phyloP scores from a whole-genome alignment of 768 basidiomycete genomes.

The Tulasnella sp. region DNA sequence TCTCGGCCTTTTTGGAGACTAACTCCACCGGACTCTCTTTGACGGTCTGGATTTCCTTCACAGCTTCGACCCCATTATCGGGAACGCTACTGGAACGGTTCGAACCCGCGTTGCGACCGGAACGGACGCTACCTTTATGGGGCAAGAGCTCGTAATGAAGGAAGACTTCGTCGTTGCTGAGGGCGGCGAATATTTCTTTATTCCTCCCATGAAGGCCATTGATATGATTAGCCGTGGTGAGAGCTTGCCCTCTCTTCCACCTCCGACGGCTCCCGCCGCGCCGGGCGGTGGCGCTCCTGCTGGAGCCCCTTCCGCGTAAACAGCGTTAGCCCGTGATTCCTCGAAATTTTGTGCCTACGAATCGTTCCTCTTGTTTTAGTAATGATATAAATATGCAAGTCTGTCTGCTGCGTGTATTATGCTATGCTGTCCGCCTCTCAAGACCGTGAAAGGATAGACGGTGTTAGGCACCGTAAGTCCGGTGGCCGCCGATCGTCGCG shows the following conservation, averaged over 20 bases:
- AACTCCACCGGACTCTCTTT: background rate
- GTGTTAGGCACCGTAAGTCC: background rate
- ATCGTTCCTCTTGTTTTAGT: background rate
- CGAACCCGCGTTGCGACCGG: background rate
- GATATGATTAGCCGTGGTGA: constrained; percentile 7
- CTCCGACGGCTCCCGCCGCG: background rate
- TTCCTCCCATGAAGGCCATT: constrained; percentile 19
- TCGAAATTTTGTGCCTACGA: too few species aligned
- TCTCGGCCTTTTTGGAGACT: background rate
- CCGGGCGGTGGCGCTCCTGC: too few species aligned
- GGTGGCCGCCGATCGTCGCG: background rate
- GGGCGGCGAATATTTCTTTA: constrained; percentile 25
- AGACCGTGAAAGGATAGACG: background rate
- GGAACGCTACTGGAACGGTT: background rate
- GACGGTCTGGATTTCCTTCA: background rate
- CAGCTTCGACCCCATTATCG: constrained; percentile 23
- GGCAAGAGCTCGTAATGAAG: background rate
- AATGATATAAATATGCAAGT: background rate
- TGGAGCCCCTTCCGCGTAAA: too few species aligned
- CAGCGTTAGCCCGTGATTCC: too few species aligned
- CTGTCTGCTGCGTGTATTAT: background rate
- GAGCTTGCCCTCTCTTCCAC: background rate
- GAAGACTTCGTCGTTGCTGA: constrained; percentile 17
- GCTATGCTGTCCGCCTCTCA: background rate
- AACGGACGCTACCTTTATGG: background rate